phyloP scores from a whole-genome alignment of 805 yeast genomes.

The Sporopachydermia quercuum region DNA sequence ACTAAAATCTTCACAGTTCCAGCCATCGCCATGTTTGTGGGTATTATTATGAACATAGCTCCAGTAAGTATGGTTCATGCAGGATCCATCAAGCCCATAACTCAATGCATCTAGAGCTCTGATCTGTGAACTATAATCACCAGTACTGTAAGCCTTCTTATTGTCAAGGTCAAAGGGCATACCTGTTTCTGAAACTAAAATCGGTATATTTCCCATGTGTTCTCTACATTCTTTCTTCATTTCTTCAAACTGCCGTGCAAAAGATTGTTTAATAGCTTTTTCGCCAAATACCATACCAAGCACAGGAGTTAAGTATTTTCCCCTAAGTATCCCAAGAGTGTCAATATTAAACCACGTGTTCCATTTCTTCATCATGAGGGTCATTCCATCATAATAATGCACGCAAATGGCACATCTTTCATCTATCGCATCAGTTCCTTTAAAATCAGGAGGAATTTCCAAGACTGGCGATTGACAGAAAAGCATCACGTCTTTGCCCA shows the following conservation, averaged over 20 bases:
- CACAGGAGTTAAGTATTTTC: slow-evolving; percentile 55
- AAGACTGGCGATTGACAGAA: slow-evolving; percentile 75
- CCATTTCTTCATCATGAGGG: slow-evolving; percentile 87
- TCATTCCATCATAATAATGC: slow-evolving; percentile 91
- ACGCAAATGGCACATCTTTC: slow-evolving; percentile 60
- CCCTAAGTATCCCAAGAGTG: slow-evolving; percentile 76
- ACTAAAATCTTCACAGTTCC: slow-evolving; percentile 92
- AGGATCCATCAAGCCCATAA: slow-evolving; percentile 61
- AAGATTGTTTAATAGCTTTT: slow-evolving; percentile 51
- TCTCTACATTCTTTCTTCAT: slow-evolving; percentile 50
- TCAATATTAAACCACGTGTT: slow-evolving; percentile 71
- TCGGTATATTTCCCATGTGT: slow-evolving; percentile 56
- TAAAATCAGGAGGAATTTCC: slow-evolving; percentile 56
- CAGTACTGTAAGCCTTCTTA: slow-evolving; percentile 50
- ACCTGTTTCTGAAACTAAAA: slow-evolving; percentile 86
- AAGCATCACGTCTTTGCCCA: slow-evolving; percentile 32
- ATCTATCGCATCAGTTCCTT: slow-evolving; percentile 39
- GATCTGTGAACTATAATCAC: slow-evolving; percentile 61
- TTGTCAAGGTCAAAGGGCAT: slow-evolving; percentile 94
- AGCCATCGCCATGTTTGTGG: slow-evolving; percentile 78
- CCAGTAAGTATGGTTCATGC: slow-evolving; percentile 73
- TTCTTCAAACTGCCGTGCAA: slow-evolving; percentile 51
- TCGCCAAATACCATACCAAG: slow-evolving; percentile 76
- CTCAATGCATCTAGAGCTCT: slow-evolving; percentile 73
- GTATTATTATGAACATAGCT: slow-evolving; percentile 59